Percentiles rank a stretch among this genome's conserved stretches.
These are phyloP conservation scores for Colletotrichum godetiae DNA, from an alignment of 2,329 filamentous ascomycete species.

Conservation along the genomic window DNA sequence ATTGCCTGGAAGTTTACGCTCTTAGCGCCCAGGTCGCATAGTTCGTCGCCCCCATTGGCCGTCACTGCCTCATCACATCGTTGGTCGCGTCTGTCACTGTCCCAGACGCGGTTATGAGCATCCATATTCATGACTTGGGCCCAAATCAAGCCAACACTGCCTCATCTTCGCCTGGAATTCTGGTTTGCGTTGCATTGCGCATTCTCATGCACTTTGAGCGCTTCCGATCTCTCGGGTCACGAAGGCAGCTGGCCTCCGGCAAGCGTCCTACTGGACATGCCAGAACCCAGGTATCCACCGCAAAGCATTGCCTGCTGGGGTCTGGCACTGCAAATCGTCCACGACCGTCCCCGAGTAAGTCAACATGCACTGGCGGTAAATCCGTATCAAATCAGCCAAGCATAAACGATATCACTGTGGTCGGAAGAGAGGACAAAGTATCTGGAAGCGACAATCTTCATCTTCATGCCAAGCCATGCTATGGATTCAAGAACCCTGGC, in stretches of 20 bases:
- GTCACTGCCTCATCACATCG: conserved; percentile 22
- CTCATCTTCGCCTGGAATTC: background rate
- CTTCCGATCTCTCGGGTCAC: conserved; percentile 44
- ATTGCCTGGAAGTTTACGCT: conserved; percentile 3
- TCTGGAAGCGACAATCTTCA: background rate
- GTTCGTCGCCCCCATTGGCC: conserved; percentile 30
- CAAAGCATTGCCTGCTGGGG: background rate
- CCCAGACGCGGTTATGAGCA: conserved; percentile 17
- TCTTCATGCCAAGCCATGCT: conserved; percentile 4
- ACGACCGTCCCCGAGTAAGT: background rate
- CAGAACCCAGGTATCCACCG: conserved; percentile 3
- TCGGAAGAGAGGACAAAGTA: background rate
- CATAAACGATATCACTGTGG: background rate
- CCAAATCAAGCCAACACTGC: conserved; percentile 10
- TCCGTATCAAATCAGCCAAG: conserved; percentile 9
- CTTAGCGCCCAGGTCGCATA: conserved; percentile 34
- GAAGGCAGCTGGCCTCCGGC: background rate
- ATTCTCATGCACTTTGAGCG: conserved; percentile 43
- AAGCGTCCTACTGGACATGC: conserved; percentile 1
- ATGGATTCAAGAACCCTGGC: background rate
- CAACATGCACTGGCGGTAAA: conserved; percentile 13
- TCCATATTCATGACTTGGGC: conserved; percentile 2
- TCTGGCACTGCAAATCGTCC: background rate
- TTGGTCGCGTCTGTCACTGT: conserved; percentile 28
- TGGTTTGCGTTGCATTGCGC: conserved; percentile 24